Conservation (phyloP, 306 rosid genomes). For the Sicyos baderoa region DNA sequence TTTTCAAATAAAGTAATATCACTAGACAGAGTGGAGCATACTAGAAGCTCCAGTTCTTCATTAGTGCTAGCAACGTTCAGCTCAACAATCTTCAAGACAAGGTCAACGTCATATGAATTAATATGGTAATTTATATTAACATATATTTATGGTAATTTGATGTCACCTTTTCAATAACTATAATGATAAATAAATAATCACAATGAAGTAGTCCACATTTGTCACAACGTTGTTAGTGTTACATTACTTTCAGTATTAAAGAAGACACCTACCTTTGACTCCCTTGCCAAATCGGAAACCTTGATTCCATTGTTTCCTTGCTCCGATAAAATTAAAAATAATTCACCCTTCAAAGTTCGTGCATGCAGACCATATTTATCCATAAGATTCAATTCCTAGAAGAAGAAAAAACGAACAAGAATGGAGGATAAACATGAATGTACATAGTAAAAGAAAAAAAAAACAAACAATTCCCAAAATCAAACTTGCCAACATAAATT, state of each 20-base stretch:
- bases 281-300: constrained; percentile 63
- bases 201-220: constrained; percentile 2
- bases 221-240: background rate
- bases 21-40: constrained; percentile 75
- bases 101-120: constrained; percentile 20
- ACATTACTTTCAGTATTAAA: background rate
- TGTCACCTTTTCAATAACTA: constrained; percentile 2
- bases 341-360: constrained; percentile 75
- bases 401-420: background rate
- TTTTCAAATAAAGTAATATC: constrained; percentile 89
- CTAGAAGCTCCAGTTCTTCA: constrained; percentile 63
- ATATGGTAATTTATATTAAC: background rate
- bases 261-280: constrained; percentile 59
- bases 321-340: constrained; percentile 57
- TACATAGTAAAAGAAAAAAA: no score
- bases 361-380: constrained; percentile 55
- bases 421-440: background rate
- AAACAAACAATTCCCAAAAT: background rate
- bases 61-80: constrained; percentile 53
- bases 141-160: background rate
- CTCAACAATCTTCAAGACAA: constrained; percentile 56
- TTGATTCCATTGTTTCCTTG: constrained; percentile 74
- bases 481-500: background rate
- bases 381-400: constrained; percentile 70
- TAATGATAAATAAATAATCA: background rate